Evolutionary conservation across 495 filamentous ascomycete species (phyloP).

Genomic region (Amphirosellinia nigrospora): DNA sequence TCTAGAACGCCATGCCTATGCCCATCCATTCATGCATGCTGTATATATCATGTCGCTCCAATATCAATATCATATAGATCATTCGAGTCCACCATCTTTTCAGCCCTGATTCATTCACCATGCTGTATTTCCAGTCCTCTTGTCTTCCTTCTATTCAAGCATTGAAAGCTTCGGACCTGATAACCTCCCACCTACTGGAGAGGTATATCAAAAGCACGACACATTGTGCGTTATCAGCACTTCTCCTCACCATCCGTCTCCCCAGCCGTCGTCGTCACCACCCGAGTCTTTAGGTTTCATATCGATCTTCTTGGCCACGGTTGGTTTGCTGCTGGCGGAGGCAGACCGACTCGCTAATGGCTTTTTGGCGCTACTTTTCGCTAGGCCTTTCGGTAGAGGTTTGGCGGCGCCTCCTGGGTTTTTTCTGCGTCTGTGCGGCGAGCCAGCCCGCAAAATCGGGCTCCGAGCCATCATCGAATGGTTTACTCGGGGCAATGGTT

Average conservation of each 20-base stretch:
- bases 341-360: slow-evolving; percentile 36
- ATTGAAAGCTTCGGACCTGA: not conserved
- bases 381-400: slow-evolving; percentile 76
- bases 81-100: not conserved
- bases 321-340: slow-evolving; percentile 38
- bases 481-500: slow-evolving; percentile 45
- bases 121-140: not conserved
- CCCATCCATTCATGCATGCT: slow-evolving; percentile 5
- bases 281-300: slow-evolving; percentile 61
- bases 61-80: slow-evolving; percentile 13
- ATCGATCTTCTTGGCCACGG: slow-evolving; percentile 55
- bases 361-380: slow-evolving; percentile 56
- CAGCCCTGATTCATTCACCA: not conserved
- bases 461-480: slow-evolving; percentile 82
- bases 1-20: slow-evolving; percentile 7
- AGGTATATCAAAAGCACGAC: not conserved
- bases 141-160: not conserved
- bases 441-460: slow-evolving; percentile 95
- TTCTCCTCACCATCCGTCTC: slow-evolving; percentile 64
- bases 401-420: slow-evolving; percentile 53
- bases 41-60: slow-evolving; percentile 3
- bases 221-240: not conserved
- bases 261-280: slow-evolving; percentile 69
- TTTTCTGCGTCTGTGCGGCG: slow-evolving; percentile 75
- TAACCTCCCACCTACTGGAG: too few relatives aligned